Evolutionary conservation across 805 yeast species (phyloP), one percentile per base, ranked within the genome.

Genomic region (Cyberlindnera sargentensis): DNA sequence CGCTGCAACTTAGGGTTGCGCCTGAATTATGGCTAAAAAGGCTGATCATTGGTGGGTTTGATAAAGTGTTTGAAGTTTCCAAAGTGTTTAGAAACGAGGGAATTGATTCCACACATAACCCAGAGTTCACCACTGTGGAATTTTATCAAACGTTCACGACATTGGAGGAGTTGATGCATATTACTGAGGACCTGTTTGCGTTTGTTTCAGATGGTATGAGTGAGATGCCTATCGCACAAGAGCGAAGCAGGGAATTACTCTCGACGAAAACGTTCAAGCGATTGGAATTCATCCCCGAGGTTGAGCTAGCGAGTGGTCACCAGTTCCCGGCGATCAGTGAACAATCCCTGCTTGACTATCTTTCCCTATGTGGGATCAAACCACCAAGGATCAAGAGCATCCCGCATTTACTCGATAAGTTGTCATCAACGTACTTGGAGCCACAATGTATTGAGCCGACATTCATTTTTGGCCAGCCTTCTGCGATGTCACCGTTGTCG

Each of bases 21-120:
- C 99, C 99, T 0, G 99, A 91, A 57, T 65, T 93, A 33, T 93
- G 96, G 96, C 72, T 93, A 43, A 93, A 93, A 58, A 75, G 84
- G 50, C 64, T 93, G 40, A 75, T 89, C 3, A 79, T 91, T 31
- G 73, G 86, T 6, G 99, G 99, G 2, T 78, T 90, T 55, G 95
- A 90, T 52, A 78, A 76, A 51, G 82, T 93, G 3, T 93, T 77
- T 62, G 98, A 93, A 57, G 76, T 93, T 42, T 97, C 97, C 1
- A 73, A 76, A 42, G 80, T 73, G 37, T 93, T 90, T 62, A 71
- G 99, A 54, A 93, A 93, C 56, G 99, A 93, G 64, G 96, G 97
- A 6, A 72, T 91, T 28, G 99, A 91, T 60, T 71, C 84, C 2
- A 85, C 96, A 0, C 99, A 91, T 61, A 93, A 91, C 62, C 95